Evolutionary conservation across 2,329 filamentous ascomycete genomes (phyloP).

Genomic region (Neodidymelliopsis sp.): DNA sequence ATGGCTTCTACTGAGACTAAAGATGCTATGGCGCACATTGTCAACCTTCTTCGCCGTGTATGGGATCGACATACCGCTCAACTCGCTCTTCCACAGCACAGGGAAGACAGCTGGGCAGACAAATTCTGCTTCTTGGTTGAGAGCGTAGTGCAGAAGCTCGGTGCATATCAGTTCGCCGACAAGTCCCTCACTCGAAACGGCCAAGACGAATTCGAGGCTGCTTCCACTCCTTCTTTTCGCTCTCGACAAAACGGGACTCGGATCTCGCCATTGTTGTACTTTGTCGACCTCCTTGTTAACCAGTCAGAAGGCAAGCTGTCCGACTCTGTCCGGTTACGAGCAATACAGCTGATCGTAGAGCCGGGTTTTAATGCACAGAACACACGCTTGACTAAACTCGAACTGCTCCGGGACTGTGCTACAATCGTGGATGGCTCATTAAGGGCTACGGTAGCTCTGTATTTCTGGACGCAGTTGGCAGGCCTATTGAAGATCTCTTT

Average conservation of each 20-base stretch:
- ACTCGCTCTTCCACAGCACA: constrained; percentile 41
- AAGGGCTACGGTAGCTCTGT: constrained; percentile 26
- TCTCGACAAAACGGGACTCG: constrained; percentile 56
- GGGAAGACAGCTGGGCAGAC: constrained; percentile 55
- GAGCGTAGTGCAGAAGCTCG: constrained; percentile 60
- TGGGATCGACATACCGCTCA: constrained; percentile 66
- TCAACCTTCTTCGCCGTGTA: constrained; percentile 72
- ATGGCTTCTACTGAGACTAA: constrained; percentile 86
- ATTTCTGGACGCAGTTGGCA: constrained; percentile 42
- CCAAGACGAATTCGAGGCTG: constrained; percentile 66
- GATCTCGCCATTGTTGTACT: constrained; percentile 69
- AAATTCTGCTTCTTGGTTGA: constrained; percentile 61
- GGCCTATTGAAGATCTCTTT: constrained; percentile 32
- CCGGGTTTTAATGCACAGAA: constrained; percentile 62
- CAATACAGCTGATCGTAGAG: constrained; percentile 59
- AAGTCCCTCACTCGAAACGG: constrained; percentile 62
- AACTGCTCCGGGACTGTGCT: constrained; percentile 50
- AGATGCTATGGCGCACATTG: constrained; percentile 75
- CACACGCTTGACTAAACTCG: constrained; percentile 46
- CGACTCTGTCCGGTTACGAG: constrained; percentile 47
- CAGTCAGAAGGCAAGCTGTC: constrained; percentile 47
- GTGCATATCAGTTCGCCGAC: constrained; percentile 58
- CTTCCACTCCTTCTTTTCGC: constrained; percentile 71
- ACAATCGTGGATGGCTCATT: constrained; percentile 29
- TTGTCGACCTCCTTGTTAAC: constrained; percentile 68